Evolutionary conservation across 495 filamentous ascomycete species (phyloP), one percentile per base, ranked within the genome.

Genomic region (Podospora appendiculata): DNA sequence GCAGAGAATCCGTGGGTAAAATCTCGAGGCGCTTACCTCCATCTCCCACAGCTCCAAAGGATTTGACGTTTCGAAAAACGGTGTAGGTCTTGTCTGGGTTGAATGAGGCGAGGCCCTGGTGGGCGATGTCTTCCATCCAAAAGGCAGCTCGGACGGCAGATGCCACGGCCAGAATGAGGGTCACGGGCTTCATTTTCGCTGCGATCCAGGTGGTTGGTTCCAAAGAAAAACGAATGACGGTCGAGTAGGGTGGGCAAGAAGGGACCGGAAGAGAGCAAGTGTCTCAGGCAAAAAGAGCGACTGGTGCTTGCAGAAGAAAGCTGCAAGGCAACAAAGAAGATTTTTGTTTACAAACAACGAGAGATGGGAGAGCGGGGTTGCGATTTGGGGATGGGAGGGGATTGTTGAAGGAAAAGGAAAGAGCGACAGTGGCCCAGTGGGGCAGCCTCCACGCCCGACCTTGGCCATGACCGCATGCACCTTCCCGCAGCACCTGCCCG

Each of bases 41-140:
- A 56, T 92, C 85, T 62, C 84, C 87, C 49, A 74, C 83, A 4
- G 88, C 88, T 19, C 88, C 88, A 65, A 77, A 90, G 56, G 89
- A 87, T 70, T 79, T 85, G 43, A 95, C 89, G 62, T 95, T 94
- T 18, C 91, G 81, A 63, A 81, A 94, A 32, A 94, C 18, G 8
- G 32, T 11, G 50, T 52, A 52, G 33, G n/a, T 32, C 18, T 45
- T 46, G 65, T 93, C 90, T 16, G 87, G 81, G 63, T 68, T 71
- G 58, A 70, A 71, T 12, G 75, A 59, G 12, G 72, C 64, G 49
- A 68, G 58, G 17, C 75, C 75, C 55, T 68, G 65, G 45, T 71
- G 71, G 14, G 51, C 32, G 38, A 76, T 67, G 9, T 62, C 53
- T 46, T 71, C 72, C 53, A 68, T 67, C 71, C 70, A 72, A 47